A percentile compares a stretch with the other conserved stretches of the same genome.
These are phyloP conservation scores for Echinochloa phyllopogon DNA, from an alignment of 176 grass and related monocot species.

Conservation along the genomic window DNA sequence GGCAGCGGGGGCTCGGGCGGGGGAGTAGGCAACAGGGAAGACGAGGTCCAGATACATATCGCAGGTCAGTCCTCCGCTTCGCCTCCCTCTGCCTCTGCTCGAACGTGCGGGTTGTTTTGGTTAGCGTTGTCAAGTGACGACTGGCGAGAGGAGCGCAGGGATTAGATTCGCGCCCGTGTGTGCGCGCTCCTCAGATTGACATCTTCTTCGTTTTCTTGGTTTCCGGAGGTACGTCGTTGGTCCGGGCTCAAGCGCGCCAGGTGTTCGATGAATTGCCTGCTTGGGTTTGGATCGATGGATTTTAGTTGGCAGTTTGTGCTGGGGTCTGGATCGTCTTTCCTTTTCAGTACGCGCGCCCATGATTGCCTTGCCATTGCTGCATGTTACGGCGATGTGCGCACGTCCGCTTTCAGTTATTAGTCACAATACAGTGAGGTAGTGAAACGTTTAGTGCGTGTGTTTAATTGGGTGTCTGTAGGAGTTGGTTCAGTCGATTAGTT, in stretches of 20 bases:
- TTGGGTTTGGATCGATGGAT: not conserved
- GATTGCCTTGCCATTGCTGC: not conserved
- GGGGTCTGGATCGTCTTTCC: not conserved
- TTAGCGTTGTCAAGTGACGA: not conserved
- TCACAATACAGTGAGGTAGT: not conserved
- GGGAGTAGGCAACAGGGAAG: constrained; percentile 7
- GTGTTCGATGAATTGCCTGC: constrained; percentile 49
- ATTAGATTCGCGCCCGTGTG: not conserved
- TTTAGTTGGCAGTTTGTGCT: not conserved
- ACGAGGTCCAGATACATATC: constrained; percentile 51
- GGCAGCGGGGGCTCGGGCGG: not conserved
- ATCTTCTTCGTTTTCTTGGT: not conserved
- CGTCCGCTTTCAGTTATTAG: not conserved
- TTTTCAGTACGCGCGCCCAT: not conserved
- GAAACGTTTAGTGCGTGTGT: not conserved
- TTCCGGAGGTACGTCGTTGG: not conserved
- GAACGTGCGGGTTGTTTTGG: not conserved
- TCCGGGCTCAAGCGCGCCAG: not conserved
- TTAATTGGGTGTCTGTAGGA: not conserved
- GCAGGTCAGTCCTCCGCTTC: constrained; percentile 34
- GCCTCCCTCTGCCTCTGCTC: not conserved
- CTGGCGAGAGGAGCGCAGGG: too few relatives aligned
- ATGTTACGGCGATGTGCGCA: not conserved
- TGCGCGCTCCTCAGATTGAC: not conserved
- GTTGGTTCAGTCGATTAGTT: constrained; percentile 6